phyloP scores from a whole-genome alignment of 148 eudicot genomes.

The Cornus controversa region DNA sequence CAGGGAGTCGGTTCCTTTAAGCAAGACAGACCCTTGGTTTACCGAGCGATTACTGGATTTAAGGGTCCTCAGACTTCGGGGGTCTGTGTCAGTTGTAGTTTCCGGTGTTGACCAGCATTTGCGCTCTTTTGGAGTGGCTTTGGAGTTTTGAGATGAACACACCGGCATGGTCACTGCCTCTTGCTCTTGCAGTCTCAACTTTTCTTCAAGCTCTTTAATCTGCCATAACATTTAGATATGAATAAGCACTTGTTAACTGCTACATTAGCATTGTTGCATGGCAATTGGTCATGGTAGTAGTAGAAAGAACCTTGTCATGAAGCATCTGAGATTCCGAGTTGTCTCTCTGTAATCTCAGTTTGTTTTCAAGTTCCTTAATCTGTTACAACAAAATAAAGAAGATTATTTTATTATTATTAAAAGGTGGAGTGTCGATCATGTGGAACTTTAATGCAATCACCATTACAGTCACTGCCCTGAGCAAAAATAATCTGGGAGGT shows the following conservation, averaged over 20 bases:
- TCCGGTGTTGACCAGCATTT: conserved; percentile 1
- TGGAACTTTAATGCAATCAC: not conserved
- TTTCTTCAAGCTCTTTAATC: conserved; percentile 57
- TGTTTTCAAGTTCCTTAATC: conserved; percentile 65
- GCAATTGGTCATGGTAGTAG: not conserved
- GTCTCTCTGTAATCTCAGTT: conserved; percentile 7
- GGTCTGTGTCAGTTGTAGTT: conserved; percentile 1
- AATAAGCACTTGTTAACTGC: not conserved
- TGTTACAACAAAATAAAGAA: conserved; percentile 17
- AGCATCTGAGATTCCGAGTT: conserved; percentile 10
- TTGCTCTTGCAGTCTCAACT: conserved; percentile 49
- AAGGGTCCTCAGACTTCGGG: conserved; percentile 43
- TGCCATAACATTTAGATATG: conserved; percentile 17
- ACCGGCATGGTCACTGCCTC: conserved; percentile 19
- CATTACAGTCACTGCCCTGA: not conserved
- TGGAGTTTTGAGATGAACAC: conserved; percentile 29
- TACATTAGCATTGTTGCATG: not conserved
- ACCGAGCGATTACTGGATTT: conserved; percentile 51
- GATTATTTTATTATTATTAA: not conserved
- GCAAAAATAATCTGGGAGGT: too few relatives aligned
- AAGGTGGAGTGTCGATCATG: not conserved
- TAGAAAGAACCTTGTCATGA: conserved; percentile 44
- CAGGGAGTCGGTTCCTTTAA: conserved; percentile 44
- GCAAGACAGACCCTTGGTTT: conserved; percentile 44
- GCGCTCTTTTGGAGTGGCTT: conserved; percentile 47